Conservation (phyloP, 1,139 yeast species). For the Yamadazyma atlantica region DNA sequence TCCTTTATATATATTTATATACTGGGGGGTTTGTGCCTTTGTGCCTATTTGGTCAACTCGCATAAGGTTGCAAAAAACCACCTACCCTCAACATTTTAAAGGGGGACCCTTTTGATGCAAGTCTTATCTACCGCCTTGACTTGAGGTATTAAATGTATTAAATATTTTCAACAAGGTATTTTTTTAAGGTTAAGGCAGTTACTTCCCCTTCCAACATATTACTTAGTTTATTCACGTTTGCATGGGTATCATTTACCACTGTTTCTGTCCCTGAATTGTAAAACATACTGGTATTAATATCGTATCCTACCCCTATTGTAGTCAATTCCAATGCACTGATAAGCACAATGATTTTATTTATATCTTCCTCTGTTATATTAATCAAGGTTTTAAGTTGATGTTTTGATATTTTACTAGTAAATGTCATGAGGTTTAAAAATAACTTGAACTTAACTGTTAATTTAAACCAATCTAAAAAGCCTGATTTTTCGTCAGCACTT, state of each 20-base stretch:
- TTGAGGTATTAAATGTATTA: neutral
- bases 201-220: constrained; percentile 2
- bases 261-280: constrained; percentile 9
- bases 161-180: constrained; percentile 5
- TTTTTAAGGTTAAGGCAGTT: constrained; percentile 4
- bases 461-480: constrained; percentile 10
- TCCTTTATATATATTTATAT: neutral
- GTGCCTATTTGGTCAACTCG: neutral
- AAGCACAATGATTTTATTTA: constrained; percentile 10
- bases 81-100: too few species aligned
- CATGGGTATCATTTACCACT: neutral
- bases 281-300: constrained; percentile 8
- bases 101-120: too few species aligned
- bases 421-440: constrained; percentile 15
- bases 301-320: constrained; percentile 15
- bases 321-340: constrained; percentile 12
- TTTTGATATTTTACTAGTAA: constrained; percentile 11
- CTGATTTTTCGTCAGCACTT: neutral
- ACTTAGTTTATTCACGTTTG: neutral
- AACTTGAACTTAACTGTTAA: constrained; percentile 12
- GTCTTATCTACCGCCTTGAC: too few species aligned
- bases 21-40: neutral
- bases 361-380: constrained; percentile 5
- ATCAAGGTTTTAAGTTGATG: constrained; percentile 7
- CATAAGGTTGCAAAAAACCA: constrained; percentile 1